Evolutionary conservation across 2,329 filamentous ascomycete genomes (phyloP).

Genomic region (Pezicula carpinea): DNA sequence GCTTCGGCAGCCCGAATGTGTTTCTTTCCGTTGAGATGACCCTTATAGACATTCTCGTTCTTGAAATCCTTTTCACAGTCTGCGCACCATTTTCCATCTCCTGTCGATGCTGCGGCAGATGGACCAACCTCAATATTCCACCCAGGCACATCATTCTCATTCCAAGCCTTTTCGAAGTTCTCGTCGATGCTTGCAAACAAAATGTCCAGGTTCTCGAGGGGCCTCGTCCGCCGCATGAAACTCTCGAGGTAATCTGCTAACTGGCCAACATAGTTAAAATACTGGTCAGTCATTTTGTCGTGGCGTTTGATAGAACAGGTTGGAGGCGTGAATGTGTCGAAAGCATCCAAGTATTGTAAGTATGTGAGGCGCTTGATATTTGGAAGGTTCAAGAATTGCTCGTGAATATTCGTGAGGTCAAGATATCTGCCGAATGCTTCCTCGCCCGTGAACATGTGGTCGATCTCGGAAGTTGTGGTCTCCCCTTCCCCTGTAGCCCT

Average conservation of each 20-base stretch:
- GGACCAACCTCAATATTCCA: constrained; percentile 58
- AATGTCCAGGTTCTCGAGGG: constrained; percentile 80
- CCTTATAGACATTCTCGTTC: constrained; percentile 91
- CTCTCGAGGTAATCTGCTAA: constrained; percentile 80
- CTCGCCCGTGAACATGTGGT: constrained; percentile 92
- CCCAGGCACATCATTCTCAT: constrained; percentile 70
- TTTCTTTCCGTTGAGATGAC: constrained; percentile 85
- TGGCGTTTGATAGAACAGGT: constrained; percentile 68
- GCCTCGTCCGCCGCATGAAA: constrained; percentile 80
- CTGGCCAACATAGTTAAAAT: constrained; percentile 82
- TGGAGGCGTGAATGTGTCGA: constrained; percentile 79
- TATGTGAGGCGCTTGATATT: constrained; percentile 82
- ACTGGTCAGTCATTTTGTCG: constrained; percentile 88
- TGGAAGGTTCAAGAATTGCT: constrained; percentile 85
- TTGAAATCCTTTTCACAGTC: constrained; percentile 94
- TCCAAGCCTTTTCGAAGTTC: constrained; percentile 83
- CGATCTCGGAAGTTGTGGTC: constrained; percentile 63
- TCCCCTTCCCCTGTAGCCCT: constrained; percentile 61
- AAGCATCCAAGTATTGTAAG: constrained; percentile 85
- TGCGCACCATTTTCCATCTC: constrained; percentile 77
- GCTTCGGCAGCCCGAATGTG: constrained; percentile 79
- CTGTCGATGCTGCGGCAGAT: constrained; percentile 25
- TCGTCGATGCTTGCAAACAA: constrained; percentile 71
- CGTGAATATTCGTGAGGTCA: constrained; percentile 79
- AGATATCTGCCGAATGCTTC: constrained; percentile 91